Base-by-base conservation (phyloP, 1,284 basidiomycete genomes). In the Cutaneotrichosporon curvatum region DNA sequence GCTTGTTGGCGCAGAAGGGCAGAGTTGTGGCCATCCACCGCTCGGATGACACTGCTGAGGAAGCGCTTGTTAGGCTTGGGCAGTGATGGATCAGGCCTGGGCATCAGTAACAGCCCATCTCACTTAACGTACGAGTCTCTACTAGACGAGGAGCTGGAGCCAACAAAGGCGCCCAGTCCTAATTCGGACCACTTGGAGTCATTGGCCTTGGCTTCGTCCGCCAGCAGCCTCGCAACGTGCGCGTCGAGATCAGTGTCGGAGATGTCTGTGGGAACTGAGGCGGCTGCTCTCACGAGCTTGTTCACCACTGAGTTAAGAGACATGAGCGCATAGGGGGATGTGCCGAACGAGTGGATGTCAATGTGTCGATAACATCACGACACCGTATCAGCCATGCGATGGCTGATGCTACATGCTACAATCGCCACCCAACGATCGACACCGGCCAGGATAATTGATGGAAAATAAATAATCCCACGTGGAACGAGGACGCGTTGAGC, bases 41-140 rank as follows among this genome's bases (percentile, higher is more conserved):
- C 88, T 51, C 82, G 81, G 46, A 95, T 90, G 50, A 95, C 87
- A 20, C 84, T 83, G 0, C 82, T 80, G 18, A 95, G 74, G 69
- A 95, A 95, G 1, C 87, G 84, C 64, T 92, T 95, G 74, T 94
- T 94, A n/a, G 90, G 71, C 58, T 79, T 81, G 0, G 86, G 87
- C 1, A 79, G 82, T 60, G 58, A 59, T 16, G 60, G 62, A 25
- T 70, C 68, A 4, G 66, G 63, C n/a, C 68, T 72, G 43, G 8
- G 2, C n/a, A n/a, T n/a, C n/a, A 28, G 25, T 22, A 42, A 52
- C 21, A 55, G 68, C n/a, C n/a, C 34, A 40, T 2, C 14, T 12
- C 3, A 32, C 14, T 30, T n/a, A n/a, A n/a, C n/a, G n/a, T n/a
- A n/a, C n/a, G n/a, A n/a, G n/a, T n/a, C 82, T 16, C 81, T 49